Evolutionary conservation across 2,329 filamentous ascomycete genomes (phyloP).

Genomic region (Aschersonia sp.): DNA sequence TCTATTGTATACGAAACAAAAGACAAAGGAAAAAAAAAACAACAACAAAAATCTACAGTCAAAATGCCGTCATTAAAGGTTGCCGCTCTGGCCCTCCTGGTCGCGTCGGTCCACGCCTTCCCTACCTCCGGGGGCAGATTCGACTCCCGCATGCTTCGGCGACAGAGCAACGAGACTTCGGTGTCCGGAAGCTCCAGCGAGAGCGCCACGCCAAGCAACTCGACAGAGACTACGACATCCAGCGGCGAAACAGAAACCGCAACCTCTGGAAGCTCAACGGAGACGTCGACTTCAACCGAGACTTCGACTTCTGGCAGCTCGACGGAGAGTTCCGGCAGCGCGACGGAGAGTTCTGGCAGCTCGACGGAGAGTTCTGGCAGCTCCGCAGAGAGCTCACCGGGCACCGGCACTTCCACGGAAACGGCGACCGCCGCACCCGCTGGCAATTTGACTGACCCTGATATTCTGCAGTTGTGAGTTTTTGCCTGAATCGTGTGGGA

Average conservation of each 20-base stretch:
- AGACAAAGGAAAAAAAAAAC: background rate
- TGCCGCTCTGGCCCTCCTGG: slow-evolving; percentile 27
- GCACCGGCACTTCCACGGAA: background rate
- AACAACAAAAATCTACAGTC: background rate
- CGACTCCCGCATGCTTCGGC: background rate
- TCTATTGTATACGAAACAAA: slow-evolving; percentile 2
- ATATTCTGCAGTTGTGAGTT: slow-evolving; percentile 42
- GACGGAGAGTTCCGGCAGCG: background rate
- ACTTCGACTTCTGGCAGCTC: background rate
- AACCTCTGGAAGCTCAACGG: too few species aligned
- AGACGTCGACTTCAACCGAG: too few species aligned
- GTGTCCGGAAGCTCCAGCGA: background rate
- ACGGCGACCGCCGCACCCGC: background rate
- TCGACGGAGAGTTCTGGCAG: background rate
- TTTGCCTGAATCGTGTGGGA: background rate
- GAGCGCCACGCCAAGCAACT: too few species aligned
- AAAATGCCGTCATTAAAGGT: slow-evolving; percentile 25
- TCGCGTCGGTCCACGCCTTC: slow-evolving; percentile 28
- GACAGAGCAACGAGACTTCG: background rate
- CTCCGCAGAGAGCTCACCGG: background rate
- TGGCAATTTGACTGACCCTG: background rate
- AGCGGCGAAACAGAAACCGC: too few species aligned
- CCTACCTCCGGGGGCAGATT: slow-evolving; percentile 1
- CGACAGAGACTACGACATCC: too few species aligned
- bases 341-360: background rate